Evolutionary conservation across 75 land plant species (phyloP), one percentile per base, ranked within the genome.

Genomic region (Pinus tabuliformis): DNA sequence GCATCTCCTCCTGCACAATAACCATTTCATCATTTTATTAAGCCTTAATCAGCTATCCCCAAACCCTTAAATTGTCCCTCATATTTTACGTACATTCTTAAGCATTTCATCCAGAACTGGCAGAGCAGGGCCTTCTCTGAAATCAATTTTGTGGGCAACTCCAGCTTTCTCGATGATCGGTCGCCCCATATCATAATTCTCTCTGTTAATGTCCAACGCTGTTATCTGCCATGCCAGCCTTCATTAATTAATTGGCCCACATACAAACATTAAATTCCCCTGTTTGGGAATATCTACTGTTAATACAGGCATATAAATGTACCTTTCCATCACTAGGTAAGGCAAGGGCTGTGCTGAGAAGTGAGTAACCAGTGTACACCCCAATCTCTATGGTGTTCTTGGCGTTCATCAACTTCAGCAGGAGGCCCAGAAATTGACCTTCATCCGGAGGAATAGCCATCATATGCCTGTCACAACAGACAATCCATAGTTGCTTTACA

Each of bases 361-460:
- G 93, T 3, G 93, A 93, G 72, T 93, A 93, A 33, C 93, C 97
- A 42, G 95, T 90, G 77, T 79, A 91, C 13, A 89, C 91, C 13
- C 91, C 93, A n/a, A 89, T 74, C 80, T 91, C 90, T 65, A 93
- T 83, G 2, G 96, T 93, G 57, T 90, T 94, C 87, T 88, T 94
- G 14, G 97, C 97, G 61, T 88, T 88, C 58, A 92, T 83, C 28
- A 94, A 81, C 87, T 89, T 88, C 80, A 94, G 73, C 57, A 94
- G 80, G 81, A 94, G 72, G 70, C 64, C 76, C 62, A 92, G 66
- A 73, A 94, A 86, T 57, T 88, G 91, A 0, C 92, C 97, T 76
- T 89, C 97, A 73, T 94, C 95, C 1, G 95, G 82, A 17, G 97
- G 75, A 3, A 88, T 86, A 11, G 83, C 78, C 94, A 94, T 89